Percentiles rank a stretch among this genome's conserved stretches.
Conservation (phyloP, 1,284 basidiomycete species). For the Anthracocystis panici-leucophaei region DNA sequence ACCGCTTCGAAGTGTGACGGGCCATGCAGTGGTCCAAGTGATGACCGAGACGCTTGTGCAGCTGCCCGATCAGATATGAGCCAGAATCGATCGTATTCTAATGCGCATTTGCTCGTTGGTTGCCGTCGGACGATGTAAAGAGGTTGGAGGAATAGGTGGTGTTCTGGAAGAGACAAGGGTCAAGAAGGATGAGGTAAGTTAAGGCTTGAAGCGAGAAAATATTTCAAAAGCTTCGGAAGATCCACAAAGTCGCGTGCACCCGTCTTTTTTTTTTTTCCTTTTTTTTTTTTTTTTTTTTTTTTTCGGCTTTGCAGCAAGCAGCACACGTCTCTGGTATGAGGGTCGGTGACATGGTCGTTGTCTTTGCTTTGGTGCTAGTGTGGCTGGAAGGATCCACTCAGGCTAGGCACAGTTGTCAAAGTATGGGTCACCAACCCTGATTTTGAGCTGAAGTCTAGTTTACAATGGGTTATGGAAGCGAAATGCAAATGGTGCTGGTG, state of each 20-base stretch:
- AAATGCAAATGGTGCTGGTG: conserved; percentile 5
- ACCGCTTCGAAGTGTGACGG: conserved; percentile 16
- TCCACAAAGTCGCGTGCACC: conserved; percentile 28
- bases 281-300: no score
- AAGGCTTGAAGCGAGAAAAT: conserved; percentile 9
- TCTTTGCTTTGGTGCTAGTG: not conserved
- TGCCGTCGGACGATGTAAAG: not conserved
- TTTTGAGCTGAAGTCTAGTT: conserved; percentile 19
- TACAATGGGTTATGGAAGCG: conserved; percentile 27
- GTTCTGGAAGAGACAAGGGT: not conserved
- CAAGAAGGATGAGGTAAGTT: conserved; percentile 27
- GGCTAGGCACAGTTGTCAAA: not conserved
- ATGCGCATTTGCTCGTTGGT: not conserved
- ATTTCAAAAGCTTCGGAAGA: conserved; percentile 15
- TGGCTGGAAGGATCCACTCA: not conserved
- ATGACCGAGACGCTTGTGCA: not conserved
- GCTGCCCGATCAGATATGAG: not conserved
- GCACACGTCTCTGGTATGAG: not conserved
- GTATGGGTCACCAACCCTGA: conserved; percentile 12
- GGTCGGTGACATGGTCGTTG: no score
- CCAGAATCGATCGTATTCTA: not conserved
- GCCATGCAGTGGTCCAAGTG: conserved; percentile 18
- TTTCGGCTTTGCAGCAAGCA: not conserved
- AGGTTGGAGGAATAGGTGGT: not conserved
- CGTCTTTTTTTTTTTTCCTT: conserved; percentile 15